These are phyloP conservation scores for Geosmithia putterillii DNA, from an alignment of 2,329 filamentous ascomycete genomes.

Conservation along the genomic window DNA sequence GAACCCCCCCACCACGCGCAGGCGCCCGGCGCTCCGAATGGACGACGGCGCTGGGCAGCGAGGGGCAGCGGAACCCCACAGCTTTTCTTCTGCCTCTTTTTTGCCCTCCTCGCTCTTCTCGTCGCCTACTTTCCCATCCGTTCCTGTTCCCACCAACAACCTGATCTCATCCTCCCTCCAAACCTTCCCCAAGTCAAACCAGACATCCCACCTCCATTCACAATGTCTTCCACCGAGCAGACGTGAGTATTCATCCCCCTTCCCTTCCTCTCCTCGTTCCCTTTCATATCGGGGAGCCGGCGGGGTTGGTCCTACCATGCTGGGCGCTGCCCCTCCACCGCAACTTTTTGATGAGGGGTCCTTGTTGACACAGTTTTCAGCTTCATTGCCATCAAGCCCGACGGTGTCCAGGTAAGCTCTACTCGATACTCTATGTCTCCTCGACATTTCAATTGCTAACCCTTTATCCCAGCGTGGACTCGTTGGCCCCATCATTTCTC, in stretches of 20 bases:
- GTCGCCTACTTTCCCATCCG: conserved; percentile 16
- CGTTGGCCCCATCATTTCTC: conserved; percentile 91
- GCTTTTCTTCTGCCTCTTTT: conserved; percentile 23
- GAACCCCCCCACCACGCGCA: neutral
- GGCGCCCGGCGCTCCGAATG: neutral
- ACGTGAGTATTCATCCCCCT: conserved; percentile 53
- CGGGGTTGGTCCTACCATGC: neutral
- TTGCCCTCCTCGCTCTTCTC: conserved; percentile 22
- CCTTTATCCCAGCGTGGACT: conserved; percentile 66
- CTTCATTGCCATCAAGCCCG: conserved; percentile 99
- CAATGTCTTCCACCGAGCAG: conserved; percentile 66
- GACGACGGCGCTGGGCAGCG: neutral
- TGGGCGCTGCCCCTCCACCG: conserved; percentile 6
- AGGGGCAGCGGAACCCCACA: conserved; percentile 25
- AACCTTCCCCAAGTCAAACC: conserved; percentile 12
- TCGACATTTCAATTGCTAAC: conserved; percentile 8
- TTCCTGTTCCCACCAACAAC: conserved; percentile 9
- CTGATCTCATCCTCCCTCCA: conserved; percentile 14
- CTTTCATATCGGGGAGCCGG: neutral
- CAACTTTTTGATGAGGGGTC: neutral
- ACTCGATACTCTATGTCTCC: too few species aligned
- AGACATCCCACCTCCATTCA: conserved; percentile 22
- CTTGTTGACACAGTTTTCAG: conserved; percentile 32
- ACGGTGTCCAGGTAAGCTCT: conserved; percentile 84
- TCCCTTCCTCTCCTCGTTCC: conserved; percentile 8